Evolutionary conservation across 2,329 filamentous ascomycete species (phyloP), one percentile per base, ranked within the genome.

Genomic region (Fusarium veterinarium): DNA sequence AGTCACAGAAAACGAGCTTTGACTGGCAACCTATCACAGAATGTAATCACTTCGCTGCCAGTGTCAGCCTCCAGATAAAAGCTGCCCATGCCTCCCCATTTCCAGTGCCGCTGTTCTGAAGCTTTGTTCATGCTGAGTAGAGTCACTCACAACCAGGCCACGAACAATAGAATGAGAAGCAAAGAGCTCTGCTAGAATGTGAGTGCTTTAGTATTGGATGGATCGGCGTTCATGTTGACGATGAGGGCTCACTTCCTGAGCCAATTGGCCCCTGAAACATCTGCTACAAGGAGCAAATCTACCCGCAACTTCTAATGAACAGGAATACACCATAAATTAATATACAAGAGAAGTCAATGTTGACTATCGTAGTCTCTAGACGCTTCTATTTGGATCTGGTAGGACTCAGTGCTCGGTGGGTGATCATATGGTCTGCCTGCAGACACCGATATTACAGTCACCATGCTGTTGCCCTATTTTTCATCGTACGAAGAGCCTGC

Each of bases 301-400:
- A 20, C 23, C 5, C 10, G 2, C 6, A 51, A 23, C 30, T 14
- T 51, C 16, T 2, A 51, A 4, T 23, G 8, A 11, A 11, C 11
- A 14, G 12, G 6, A 14, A 19, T 16, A 16, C 2, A n/a, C 7
- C 5, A 9, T 4, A 8, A 10, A 33, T 49, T 0, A 5, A 48
- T 7, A n/a, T 1, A 23, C 0, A 25, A 10, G 0, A 19, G 3
- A 14, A 23, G 3, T 10, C n/a, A 1, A 2, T 14, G 7, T 14
- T 2, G 8, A 19, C n/a, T 35, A n/a, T 20, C 2, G 17, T 20
- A 0, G 17, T 8, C 8, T 35, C 12, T 25, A 8, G n/a, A 6
- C 8, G 2, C 17, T 51, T 51, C n/a, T 19, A 3, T 19, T 3
- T 19, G n/a, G 3, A 8, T 25, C 30, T 14, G n/a, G 30, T 20